Conservation (phyloP, 75 land plant species). For the Ceratopteris richardii region DNA sequence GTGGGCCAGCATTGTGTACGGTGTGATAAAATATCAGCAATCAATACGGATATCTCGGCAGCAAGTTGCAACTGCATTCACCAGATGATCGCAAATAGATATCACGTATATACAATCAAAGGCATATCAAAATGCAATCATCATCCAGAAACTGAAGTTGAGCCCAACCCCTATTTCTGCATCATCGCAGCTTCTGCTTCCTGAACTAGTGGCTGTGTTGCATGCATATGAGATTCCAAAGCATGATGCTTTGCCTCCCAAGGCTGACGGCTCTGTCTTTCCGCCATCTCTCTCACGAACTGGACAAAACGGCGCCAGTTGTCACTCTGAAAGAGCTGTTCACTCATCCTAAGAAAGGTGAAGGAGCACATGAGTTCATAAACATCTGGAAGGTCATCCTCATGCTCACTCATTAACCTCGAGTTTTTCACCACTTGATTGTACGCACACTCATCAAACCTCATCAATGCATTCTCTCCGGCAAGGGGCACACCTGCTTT, state of each 20-base stretch:
- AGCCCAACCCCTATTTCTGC: conserved; percentile 13
- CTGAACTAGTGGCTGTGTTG: conserved; percentile 23
- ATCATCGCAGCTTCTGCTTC: conserved; percentile 28
- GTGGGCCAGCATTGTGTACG: too few species aligned
- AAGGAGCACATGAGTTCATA: not conserved
- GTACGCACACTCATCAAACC: conserved; percentile 38
- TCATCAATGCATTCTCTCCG: conserved; percentile 52
- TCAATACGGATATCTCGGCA: too few species aligned
- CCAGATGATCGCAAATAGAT: too few species aligned
- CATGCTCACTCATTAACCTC: not conserved
- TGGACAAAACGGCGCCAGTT: conserved; percentile 41
- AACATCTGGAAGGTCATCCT: not conserved
- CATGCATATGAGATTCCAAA: conserved; percentile 19
- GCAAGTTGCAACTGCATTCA: too few species aligned
- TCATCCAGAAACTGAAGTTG: too few species aligned
- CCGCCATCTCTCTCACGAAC: conserved; percentile 43
- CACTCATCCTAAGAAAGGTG: conserved; percentile 21
- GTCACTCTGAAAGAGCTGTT: conserved; percentile 20
- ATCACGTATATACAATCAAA: too few species aligned
- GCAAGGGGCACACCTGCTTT: conserved; percentile 43
- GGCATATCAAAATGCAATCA: too few species aligned
- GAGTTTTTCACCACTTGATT: conserved; percentile 48
- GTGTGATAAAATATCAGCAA: too few species aligned
- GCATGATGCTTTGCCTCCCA: conserved; percentile 29
- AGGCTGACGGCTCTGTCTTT: conserved; percentile 31